Percentiles rank a stretch among this genome's conserved stretches.
These are phyloP conservation scores for Capronia epimyces DNA, from an alignment of 2,329 filamentous ascomycete genomes.

Conservation along the genomic window DNA sequence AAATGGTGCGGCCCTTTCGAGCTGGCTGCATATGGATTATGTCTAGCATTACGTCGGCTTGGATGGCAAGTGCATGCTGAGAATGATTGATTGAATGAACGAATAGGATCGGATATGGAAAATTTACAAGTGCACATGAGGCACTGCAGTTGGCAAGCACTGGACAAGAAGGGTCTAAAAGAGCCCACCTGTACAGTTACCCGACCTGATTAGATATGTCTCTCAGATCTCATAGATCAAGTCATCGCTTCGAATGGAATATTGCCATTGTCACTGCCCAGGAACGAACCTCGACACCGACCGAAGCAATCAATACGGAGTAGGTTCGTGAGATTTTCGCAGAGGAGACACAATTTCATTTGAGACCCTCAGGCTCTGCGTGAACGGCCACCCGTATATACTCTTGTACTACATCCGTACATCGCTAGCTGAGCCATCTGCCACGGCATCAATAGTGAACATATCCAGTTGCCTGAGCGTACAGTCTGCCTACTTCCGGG, in stretches of 20 bases:
- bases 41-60: background rate
- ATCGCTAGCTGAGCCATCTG: background rate
- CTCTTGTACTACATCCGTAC: too few relatives aligned
- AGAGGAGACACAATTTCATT: too few relatives aligned
- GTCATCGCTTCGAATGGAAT: too few relatives aligned
- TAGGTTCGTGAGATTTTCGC: background rate
- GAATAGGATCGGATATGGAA: background rate
- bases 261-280: too few relatives aligned
- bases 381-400: too few relatives aligned
- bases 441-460: background rate
- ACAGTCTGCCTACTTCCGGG: conserved; percentile 24
- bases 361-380: too few relatives aligned
- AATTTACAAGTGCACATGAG: background rate
- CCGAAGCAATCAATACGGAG: background rate
- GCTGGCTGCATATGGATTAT: background rate
- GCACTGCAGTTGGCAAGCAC: background rate
- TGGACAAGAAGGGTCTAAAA: too few relatives aligned
- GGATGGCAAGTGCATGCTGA: background rate
- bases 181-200: too few relatives aligned
- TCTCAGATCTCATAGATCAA: too few relatives aligned
- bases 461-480: conserved; percentile 12
- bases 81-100: background rate
- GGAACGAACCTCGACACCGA: too few relatives aligned
- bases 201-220: too few relatives aligned
- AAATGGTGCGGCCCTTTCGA: background rate